Evolutionary conservation across 495 filamentous ascomycete species (phyloP).

Genomic region (Mycothermus thermophilus): DNA sequence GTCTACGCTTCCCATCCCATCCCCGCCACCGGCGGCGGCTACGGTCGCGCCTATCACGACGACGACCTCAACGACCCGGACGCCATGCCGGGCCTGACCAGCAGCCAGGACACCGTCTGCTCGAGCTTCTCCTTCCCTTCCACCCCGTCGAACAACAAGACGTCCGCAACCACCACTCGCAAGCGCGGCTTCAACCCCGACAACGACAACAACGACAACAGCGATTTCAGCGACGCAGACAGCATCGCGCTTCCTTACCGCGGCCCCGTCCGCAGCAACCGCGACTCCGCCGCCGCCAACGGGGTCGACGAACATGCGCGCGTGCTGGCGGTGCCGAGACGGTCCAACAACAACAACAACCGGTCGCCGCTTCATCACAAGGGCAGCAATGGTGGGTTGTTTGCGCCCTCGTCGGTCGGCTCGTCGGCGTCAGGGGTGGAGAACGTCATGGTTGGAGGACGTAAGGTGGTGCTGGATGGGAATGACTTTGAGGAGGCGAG

Average conservation of each 20-base stretch:
- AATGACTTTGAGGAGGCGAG: conserved; percentile 41
- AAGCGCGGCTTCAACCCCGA: conserved; percentile 27
- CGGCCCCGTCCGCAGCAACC: conserved; percentile 10
- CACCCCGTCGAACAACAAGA: not conserved
- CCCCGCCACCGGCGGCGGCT: too few relatives aligned
- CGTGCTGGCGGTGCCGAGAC: conserved; percentile 28
- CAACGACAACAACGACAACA: conserved; percentile 5
- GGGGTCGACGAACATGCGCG: conserved; percentile 15
- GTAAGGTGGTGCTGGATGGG: conserved; percentile 13
- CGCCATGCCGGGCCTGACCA: conserved; percentile 22
- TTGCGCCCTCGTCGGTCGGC: too few relatives aligned
- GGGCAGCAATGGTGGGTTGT: too few relatives aligned
- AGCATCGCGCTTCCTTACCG: conserved; percentile 1
- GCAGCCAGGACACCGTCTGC: conserved; percentile 26
- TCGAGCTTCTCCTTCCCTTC: conserved; percentile 1
- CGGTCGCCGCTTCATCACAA: too few relatives aligned
- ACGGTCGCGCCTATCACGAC: not conserved
- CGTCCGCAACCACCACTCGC: conserved; percentile 11
- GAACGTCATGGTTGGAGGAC: conserved; percentile 10
- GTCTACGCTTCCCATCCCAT: not conserved
- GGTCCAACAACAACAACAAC: conserved; percentile 4
- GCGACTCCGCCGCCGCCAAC: conserved; percentile 17
- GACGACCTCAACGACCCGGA: conserved; percentile 10
- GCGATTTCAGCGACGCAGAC: too few relatives aligned
- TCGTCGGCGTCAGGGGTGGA: conserved; percentile 24